Evolutionary conservation across 345 rosid species (phyloP).

Genomic region (Brassica incana): DNA sequence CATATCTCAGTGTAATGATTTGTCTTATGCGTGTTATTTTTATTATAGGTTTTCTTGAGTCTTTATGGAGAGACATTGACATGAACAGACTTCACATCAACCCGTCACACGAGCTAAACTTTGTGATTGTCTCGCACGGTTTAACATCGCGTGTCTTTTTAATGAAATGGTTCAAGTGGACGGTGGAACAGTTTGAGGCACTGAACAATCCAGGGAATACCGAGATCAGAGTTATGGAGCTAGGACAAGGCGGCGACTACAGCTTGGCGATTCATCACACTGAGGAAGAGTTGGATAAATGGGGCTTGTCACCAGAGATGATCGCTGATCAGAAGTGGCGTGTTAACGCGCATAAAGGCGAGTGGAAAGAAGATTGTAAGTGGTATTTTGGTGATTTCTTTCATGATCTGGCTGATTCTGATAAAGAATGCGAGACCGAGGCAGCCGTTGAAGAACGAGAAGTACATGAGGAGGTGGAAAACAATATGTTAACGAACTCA

Average conservation of each 20-base stretch:
- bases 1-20: not conserved
- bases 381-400: conserved; percentile 73
- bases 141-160: conserved; percentile 82
- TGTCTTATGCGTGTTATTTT: not conserved
- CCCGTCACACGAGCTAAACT: conserved; percentile 70
- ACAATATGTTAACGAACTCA: conserved; percentile 20
- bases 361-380: conserved; percentile 71
- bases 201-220: conserved; percentile 78
- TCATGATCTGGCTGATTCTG: conserved; percentile 47
- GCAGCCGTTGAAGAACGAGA: conserved; percentile 1
- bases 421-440: conserved; percentile 39
- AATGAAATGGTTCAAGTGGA: conserved; percentile 99
- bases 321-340: conserved; percentile 88
- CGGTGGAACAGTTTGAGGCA: conserved; percentile 78
- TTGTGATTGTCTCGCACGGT: conserved; percentile 81
- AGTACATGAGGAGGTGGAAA: not conserved
- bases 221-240: conserved; percentile 74
- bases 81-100: conserved; percentile 66
- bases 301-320: conserved; percentile 91
- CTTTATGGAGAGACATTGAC: conserved; percentile 95
- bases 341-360: conserved; percentile 49
- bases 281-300: conserved; percentile 65
- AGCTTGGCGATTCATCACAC: conserved; percentile 84
- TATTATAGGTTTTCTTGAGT: conserved; percentile 78
- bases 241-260: conserved; percentile 81